phyloP scores from a whole-genome alignment of 1,284 basidiomycete species.

The Leccinum subfulvum region DNA sequence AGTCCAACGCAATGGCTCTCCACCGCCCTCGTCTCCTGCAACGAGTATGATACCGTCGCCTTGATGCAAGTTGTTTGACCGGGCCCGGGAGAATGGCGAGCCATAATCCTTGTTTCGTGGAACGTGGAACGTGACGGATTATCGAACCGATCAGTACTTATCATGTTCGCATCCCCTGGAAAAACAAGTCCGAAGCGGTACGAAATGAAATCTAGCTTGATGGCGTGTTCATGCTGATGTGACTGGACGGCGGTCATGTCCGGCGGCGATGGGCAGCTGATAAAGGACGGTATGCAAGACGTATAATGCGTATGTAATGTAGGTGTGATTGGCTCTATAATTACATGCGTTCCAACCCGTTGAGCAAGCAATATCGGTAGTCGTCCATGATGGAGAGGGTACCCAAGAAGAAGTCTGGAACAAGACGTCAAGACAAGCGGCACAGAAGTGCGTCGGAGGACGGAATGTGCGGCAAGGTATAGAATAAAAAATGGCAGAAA shows the following conservation, averaged over 20 bases:
- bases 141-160: conserved; percentile 10
- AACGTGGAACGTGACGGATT: conserved; percentile 4
- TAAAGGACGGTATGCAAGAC: conserved; percentile 19
- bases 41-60: neutral
- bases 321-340: conserved; percentile 28
- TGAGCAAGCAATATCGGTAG: conserved; percentile 23
- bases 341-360: conserved; percentile 34
- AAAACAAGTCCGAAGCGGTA: conserved; percentile 6
- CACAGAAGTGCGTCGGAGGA: conserved; percentile 6
- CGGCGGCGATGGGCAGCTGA: conserved; percentile 8
- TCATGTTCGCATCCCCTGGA: neutral
- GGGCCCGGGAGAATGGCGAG: neutral
- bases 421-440: conserved; percentile 30
- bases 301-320: conserved; percentile 25
- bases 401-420: conserved; percentile 31
- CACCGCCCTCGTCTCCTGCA: neutral
- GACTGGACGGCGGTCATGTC: conserved; percentile 1
- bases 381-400: conserved; percentile 22
- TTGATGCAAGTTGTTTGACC: neutral
- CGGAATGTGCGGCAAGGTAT: conserved; percentile 9
- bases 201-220: conserved; percentile 15
- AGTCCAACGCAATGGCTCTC: neutral
- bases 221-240: neutral
- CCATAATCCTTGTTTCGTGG: conserved; percentile 7
- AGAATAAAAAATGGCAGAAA: conserved; percentile 16